Conservation (phyloP, 768 basidiomycete species). For the Leucocoprinus leucothites region DNA sequence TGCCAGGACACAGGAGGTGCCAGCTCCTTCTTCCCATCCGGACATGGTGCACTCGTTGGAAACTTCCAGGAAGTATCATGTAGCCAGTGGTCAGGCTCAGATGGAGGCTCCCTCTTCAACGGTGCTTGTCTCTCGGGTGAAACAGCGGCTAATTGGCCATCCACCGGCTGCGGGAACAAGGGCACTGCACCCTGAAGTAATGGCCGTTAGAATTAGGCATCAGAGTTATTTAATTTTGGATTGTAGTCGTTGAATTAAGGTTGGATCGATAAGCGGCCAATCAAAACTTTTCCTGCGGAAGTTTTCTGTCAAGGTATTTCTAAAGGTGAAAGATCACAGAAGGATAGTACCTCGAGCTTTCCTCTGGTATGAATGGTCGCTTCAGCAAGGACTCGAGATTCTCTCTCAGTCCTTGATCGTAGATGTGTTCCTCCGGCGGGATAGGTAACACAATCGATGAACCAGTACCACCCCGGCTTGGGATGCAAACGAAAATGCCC, state of each 20-base stretch:
- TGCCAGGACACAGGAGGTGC: constrained; percentile 56
- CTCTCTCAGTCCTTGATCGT: constrained; percentile 30
- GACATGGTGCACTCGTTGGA: constrained; percentile 51
- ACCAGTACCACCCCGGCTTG: neutral
- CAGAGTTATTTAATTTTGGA: constrained; percentile 6
- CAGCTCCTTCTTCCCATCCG: constrained; percentile 52
- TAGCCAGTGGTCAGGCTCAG: constrained; percentile 54
- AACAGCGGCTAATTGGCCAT: constrained; percentile 48
- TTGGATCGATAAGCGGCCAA: constrained; percentile 38
- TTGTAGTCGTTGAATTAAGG: constrained; percentile 26
- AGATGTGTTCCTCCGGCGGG: constrained; percentile 28
- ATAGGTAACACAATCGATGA: constrained; percentile 15
- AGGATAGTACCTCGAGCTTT: constrained; percentile 11
- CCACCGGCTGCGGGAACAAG: constrained; percentile 50
- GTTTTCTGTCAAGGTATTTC: neutral
- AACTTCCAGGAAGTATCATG: constrained; percentile 54
- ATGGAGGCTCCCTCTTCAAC: constrained; percentile 41
- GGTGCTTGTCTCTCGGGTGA: constrained; percentile 52
- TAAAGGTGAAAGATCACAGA: constrained; percentile 2
- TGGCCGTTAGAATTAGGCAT: neutral
- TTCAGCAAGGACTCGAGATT: constrained; percentile 27
- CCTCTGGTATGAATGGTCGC: constrained; percentile 19
- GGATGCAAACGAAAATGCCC: constrained; percentile 11
- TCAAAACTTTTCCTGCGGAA: constrained; percentile 20
- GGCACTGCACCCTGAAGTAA: constrained; percentile 30